Base-by-base conservation (phyloP, 495 filamentous ascomycete species). In the Lasiosphaeris hirsuta region DNA sequence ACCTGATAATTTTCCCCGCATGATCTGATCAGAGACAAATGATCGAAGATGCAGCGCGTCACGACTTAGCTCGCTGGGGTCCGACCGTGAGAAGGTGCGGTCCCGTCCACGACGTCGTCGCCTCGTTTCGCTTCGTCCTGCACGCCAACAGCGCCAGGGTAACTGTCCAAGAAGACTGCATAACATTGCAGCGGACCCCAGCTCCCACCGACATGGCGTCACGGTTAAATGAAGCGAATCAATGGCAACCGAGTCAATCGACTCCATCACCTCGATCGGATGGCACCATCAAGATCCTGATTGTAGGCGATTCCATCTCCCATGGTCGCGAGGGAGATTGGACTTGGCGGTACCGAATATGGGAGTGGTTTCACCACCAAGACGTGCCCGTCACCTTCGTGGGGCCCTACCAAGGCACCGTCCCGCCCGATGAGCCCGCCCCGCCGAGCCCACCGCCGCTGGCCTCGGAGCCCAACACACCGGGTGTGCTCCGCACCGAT, bases 301-400 rank as follows among this genome's bases (percentile, higher is more conserved):
- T 74, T 1, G 64, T 71, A 10, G 72, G 72, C 44, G 69, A 73
- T 58, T 72, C 70, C 41, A 72, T 74, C 51, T 65, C 69, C 14
- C 72, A 73, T 36, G 72, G 72, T n/a, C 59, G 58, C n/a, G 65
- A 74, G 49, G 66, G 64, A 9, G 72, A 74, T 58, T 72, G 46
- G 41, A 74, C 72, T 11, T 74, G 72, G 72, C 65, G 69, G 4
- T 74, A 69, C 40, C 70, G 69, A 10, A 58, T 74, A 15, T 72
- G 63, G 63, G 33, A 69, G 33, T 74, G 71, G 71, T 64, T 69
- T 40, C 33, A 44, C 3, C 23, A 42, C 4, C 30, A 71, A 14
- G 15, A 46, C 19, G 35, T 69, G n/a, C 30, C 39, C 30, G 54
- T 65, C 14, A 9, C 33, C 2, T 70, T 74, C 48, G 70, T 74